These are phyloP conservation scores for Pachysandra terminalis DNA, from an alignment of 164 flowering plant genomes.

Conservation along the genomic window DNA sequence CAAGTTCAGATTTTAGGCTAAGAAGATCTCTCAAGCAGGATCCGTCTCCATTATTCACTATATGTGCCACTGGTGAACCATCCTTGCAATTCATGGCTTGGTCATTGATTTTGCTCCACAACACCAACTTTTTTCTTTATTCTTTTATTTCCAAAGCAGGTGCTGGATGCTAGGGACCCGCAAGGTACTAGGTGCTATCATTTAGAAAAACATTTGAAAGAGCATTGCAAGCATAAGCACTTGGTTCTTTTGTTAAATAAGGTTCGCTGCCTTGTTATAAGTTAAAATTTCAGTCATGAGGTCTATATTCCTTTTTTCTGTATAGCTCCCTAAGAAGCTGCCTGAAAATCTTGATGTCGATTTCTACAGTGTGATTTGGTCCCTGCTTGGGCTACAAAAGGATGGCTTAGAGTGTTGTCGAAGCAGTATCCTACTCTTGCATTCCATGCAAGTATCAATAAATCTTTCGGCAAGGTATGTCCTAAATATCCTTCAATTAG, in stretches of 20 bases:
- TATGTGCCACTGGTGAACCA: background rate
- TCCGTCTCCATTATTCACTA: background rate
- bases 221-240: conserved; percentile 90
- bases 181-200: conserved; percentile 95
- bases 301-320: background rate
- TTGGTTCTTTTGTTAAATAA: conserved; percentile 86
- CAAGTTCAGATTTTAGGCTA: too few relatives aligned
- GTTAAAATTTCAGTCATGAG: background rate
- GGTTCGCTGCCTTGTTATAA: conserved; percentile 33
- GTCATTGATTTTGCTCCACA: background rate
- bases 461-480: conserved; percentile 95
- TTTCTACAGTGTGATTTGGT: conserved; percentile 78
- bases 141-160: conserved; percentile 36
- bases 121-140: background rate
- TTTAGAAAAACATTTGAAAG: conserved; percentile 87
- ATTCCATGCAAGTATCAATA: conserved; percentile 94
- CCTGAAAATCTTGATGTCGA: conserved; percentile 5
- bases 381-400: conserved; percentile 98
- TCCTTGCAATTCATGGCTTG: background rate
- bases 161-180: conserved; percentile 98
- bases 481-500: background rate
- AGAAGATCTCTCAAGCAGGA: too few relatives aligned
- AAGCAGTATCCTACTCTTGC: conserved; percentile 94
- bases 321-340: background rate
- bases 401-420: conserved; percentile 87